Evolutionary conservation across 2,329 filamentous ascomycete genomes (phyloP), one percentile per base, ranked within the genome.

Genomic region (Plenodomus biglobosus): DNA sequence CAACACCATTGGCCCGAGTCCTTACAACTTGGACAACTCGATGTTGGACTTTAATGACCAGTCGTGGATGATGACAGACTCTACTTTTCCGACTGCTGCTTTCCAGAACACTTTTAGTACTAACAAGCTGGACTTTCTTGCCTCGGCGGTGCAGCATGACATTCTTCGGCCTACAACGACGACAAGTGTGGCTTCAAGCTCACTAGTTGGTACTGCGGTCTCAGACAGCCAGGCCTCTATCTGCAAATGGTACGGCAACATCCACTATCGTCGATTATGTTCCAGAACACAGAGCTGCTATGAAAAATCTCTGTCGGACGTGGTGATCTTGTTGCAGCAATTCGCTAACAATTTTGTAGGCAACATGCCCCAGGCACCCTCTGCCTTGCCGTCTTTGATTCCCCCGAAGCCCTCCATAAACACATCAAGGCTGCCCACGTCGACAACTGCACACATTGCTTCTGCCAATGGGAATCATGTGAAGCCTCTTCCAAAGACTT

Each of bases 401-500:
- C 50, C 21, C 50, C 68, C 8, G 59, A 64, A 42, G 55, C 56
- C 7, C 63, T 72, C 1, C 69, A 72, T 47, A 62, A 65, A 27
- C 69, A 72, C 52, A 64, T 71, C 46, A 71, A 71, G 41, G 57
- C 59, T 8, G 51, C 58, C 0, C 69, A 72, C 40, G 66, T 71
- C 16, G 65, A 70, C 53, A 66, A 64, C 44, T 71, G 66, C 47
- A 58, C 59, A 1, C 56, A 57, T 24, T 71, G 66, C 49, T 58
- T 66, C 53, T 72, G 69, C 40, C 68, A 67, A 43, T 73, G 70
- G 70, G 61, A 67, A 44, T 55, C 52, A 13, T 73, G 70, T 40
- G 65, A 71, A 27, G 59, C 62, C 3, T 58, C 52, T 0, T 48
- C 58, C 8, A 72, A 70, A 47, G 70, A 73, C 48, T 72, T 72